A percentile compares a stretch with the other conserved stretches of the same genome.
Evolutionary conservation across 164 flowering plant genomes (phyloP).

Genomic region (Kalanchoe fedtschenkoi): DNA sequence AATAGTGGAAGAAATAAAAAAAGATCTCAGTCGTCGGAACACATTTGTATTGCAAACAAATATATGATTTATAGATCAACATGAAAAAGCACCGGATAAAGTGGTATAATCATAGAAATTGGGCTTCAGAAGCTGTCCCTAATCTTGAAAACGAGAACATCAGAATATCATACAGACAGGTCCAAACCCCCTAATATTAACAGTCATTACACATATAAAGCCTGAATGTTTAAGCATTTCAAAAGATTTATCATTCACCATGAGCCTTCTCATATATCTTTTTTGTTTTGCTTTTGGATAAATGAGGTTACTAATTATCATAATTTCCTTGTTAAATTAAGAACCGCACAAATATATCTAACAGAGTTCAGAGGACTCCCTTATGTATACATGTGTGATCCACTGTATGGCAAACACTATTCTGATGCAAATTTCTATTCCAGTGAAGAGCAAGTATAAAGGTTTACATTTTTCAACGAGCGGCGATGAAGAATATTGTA

Average conservation of each 20-base stretch:
- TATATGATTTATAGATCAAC: not conserved
- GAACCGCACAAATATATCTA: not conserved
- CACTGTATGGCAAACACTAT: not conserved
- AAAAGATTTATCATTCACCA: not conserved
- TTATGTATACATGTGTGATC: too few species aligned
- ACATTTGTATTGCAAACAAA: not conserved
- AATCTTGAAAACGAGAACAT: too few species aligned
- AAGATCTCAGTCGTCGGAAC: too few species aligned
- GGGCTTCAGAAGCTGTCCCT: too few species aligned
- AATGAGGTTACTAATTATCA: not conserved
- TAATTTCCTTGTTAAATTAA: not conserved
- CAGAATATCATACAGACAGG: too few species aligned
- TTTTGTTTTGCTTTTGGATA: not conserved
- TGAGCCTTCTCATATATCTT: not conserved
- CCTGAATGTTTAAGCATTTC: not conserved
- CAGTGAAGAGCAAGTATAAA: not conserved
- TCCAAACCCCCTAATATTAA: not conserved
- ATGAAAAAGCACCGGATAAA: not conserved
- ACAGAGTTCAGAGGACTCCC: not conserved
- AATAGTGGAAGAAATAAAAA: too few species aligned
- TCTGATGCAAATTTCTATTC: not conserved
- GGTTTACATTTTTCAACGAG: slow-evolving; percentile 24
- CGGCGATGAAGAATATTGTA: slow-evolving; percentile 39
- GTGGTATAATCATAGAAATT: not conserved
- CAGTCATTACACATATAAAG: not conserved